Evolutionary conservation across 1,284 basidiomycete species (phyloP).

Genomic region (Cryptococcus floricola): DNA sequence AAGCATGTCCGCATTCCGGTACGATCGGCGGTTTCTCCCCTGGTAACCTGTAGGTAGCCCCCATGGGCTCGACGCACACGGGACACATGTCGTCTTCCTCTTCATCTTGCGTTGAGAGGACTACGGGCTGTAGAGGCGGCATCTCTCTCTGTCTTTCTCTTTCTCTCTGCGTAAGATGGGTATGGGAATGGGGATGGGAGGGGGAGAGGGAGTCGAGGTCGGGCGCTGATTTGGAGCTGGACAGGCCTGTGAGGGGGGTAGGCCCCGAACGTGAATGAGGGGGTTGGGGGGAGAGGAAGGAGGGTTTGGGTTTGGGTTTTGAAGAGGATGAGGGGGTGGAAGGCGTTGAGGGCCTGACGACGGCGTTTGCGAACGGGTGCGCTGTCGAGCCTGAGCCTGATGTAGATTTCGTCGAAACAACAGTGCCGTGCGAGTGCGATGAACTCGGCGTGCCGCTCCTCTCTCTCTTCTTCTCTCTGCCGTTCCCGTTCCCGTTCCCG

Average conservation of each 20-base stretch:
- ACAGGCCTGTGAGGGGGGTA: neutral
- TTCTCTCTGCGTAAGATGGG: too few species aligned
- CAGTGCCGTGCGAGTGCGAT: neutral
- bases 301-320: neutral
- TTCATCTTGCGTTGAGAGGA: constrained; percentile 37
- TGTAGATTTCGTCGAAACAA: constrained; percentile 15
- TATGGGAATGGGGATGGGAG: too few species aligned
- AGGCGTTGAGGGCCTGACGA: constrained; percentile 18
- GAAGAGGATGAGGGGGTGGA: too few species aligned
- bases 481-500: too few species aligned
- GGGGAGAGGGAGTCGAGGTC: constrained; percentile 11
- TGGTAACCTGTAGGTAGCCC: constrained; percentile 55
- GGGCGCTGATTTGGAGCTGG: constrained; percentile 25
- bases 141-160: constrained; percentile 15
- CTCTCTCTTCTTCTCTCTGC: too few species aligned
- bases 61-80: constrained; percentile 47
- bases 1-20: constrained; percentile 92
- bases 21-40: constrained; percentile 97
- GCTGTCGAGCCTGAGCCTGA: constrained; percentile 12
- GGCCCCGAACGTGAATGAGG: neutral
- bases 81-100: constrained; percentile 45
- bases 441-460: too few species aligned
- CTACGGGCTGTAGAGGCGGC: constrained; percentile 32
- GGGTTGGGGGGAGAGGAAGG: constrained; percentile 7
- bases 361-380: constrained; percentile 39